Conservation (phyloP, 495 filamentous ascomycete genomes). For the Neurospora terricola region DNA sequence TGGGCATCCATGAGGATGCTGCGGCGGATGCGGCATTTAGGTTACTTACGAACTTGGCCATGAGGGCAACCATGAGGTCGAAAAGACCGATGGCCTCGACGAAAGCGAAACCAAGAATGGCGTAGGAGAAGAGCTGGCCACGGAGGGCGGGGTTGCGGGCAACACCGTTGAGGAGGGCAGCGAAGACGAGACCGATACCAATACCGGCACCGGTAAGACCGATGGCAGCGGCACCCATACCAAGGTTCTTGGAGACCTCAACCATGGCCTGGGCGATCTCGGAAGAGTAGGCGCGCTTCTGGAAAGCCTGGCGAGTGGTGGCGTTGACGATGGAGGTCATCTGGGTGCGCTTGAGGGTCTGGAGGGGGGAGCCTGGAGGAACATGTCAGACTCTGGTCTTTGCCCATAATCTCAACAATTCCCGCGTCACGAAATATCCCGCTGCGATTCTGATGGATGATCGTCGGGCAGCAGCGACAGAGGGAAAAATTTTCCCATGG, state of each 20-base stretch:
- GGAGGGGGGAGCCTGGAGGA: slow-evolving; percentile 34
- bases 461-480: background rate
- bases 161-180: slow-evolving; percentile 69
- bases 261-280: slow-evolving; percentile 79
- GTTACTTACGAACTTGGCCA: slow-evolving; percentile 60
- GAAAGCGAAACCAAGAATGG: slow-evolving; percentile 90
- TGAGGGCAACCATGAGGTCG: slow-evolving; percentile 87
- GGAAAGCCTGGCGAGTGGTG: slow-evolving; percentile 56
- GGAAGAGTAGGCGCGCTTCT: slow-evolving; percentile 61
- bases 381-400: slow-evolving; percentile 18
- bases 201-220: slow-evolving; percentile 87
- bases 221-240: slow-evolving; percentile 78
- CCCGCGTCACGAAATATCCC: background rate
- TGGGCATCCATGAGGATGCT: background rate
- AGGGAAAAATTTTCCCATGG: background rate
- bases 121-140: slow-evolving; percentile 86
- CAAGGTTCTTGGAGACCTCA: slow-evolving; percentile 77
- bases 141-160: slow-evolving; percentile 85
- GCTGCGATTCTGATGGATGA: background rate
- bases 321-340: slow-evolving; percentile 52
- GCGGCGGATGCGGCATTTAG: background rate
- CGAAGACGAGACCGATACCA: slow-evolving; percentile 89
- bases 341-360: slow-evolving; percentile 61
- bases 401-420: slow-evolving; percentile 1
- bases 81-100: slow-evolving; percentile 89